Conservation (phyloP, 2,329 filamentous ascomycete genomes). For the Lasiodiplodia sp. region DNA sequence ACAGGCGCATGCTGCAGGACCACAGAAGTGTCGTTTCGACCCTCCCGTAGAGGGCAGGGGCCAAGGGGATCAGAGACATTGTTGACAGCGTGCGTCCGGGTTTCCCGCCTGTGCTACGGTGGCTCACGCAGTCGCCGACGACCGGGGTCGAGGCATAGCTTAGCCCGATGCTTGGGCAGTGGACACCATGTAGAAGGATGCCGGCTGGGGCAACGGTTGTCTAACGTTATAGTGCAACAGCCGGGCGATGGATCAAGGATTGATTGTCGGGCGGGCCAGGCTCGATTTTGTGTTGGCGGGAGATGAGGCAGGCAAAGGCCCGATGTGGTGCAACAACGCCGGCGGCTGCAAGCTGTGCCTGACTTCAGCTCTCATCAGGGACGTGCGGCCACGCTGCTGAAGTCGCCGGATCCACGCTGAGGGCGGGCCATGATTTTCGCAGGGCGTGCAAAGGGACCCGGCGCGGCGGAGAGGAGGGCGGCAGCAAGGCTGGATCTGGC, state of each 20-base stretch:
- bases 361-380: conserved; percentile 7
- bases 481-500: neutral
- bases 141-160: conserved; percentile 14
- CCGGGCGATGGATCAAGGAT: conserved; percentile 4
- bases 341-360: conserved; percentile 27
- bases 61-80: conserved; percentile 23
- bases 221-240: conserved; percentile 19
- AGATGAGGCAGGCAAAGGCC: conserved; percentile 26
- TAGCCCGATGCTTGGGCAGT: neutral
- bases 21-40: conserved; percentile 15
- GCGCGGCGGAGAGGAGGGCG: neutral
- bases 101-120: conserved; percentile 21
- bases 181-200: neutral
- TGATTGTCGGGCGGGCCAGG: conserved; percentile 9
- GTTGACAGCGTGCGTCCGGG: conserved; percentile 13
- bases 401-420: neutral
- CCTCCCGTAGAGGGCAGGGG: conserved; percentile 20
- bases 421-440: conserved; percentile 8
- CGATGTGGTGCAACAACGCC: conserved; percentile 18
- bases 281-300: conserved; percentile 9
- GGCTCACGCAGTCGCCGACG: conserved; percentile 18
- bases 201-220: neutral
- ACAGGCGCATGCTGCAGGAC: neutral
- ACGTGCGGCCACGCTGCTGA: neutral
- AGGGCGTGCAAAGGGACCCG: conserved; percentile 2